Evolutionary conservation across 1,139 yeast genomes (phyloP).

Genomic region (Candida glucosophila): DNA sequence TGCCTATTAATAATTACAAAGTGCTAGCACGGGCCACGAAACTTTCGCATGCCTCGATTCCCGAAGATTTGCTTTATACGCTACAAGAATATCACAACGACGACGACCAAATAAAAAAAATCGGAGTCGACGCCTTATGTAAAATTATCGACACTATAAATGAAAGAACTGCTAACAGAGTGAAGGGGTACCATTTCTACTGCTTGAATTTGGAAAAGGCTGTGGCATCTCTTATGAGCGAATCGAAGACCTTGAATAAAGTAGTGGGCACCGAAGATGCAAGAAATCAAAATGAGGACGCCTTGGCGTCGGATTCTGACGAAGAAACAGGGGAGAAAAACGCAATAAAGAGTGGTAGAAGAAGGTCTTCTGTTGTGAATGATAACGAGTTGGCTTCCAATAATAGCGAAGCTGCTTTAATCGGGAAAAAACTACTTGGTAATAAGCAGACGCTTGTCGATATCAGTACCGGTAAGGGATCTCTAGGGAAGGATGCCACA

Average conservation of each 20-base stretch:
- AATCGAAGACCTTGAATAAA: slow-evolving; percentile 40
- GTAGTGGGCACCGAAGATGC: slow-evolving; percentile 12
- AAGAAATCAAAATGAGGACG: slow-evolving; percentile 17
- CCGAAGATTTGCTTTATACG: slow-evolving; percentile 32
- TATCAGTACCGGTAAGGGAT: slow-evolving; percentile 78
- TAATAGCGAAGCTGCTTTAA: slow-evolving; percentile 12
- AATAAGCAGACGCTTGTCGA: slow-evolving; percentile 55
- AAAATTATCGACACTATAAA: slow-evolving; percentile 55
- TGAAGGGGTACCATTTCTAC: slow-evolving; percentile 83
- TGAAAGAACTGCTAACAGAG: slow-evolving; percentile 41
- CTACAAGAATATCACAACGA: slow-evolving; percentile 55
- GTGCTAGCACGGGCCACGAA: slow-evolving; percentile 85
- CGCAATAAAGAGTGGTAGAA: slow-evolving; percentile 13
- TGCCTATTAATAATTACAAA: slow-evolving; percentile 91
- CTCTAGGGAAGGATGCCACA: slow-evolving; percentile 82
- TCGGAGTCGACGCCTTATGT: slow-evolving; percentile 70
- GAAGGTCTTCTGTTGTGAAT: slow-evolving; percentile 37
- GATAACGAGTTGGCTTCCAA: slow-evolving; percentile 40
- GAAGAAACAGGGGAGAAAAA: slow-evolving; percentile 8
- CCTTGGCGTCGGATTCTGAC: slow-evolving; percentile 27
- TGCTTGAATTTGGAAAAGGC: slow-evolving; percentile 86
- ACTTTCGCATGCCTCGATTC: slow-evolving; percentile 83
- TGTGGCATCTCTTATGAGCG: slow-evolving; percentile 72
- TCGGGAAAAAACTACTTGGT: slow-evolving; percentile 18
- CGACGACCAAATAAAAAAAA: slow-evolving; percentile 76